Evolutionary conservation across 345 rosid species (phyloP).

Genomic region (Pistacia vera): DNA sequence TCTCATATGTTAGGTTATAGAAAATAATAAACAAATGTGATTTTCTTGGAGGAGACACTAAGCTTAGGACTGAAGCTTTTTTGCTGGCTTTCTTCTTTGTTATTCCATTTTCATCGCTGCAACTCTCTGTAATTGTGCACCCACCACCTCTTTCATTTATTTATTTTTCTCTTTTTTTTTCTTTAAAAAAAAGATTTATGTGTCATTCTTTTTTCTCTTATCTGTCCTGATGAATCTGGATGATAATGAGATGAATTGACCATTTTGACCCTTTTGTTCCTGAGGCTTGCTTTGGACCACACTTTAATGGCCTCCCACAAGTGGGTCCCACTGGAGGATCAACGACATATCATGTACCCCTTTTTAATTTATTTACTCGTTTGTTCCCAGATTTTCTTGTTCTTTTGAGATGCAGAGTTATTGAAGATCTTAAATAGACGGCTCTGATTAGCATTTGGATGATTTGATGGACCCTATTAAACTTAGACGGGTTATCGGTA

Average conservation of each 20-base stretch:
- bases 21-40: not conserved
- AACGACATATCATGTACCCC: not conserved
- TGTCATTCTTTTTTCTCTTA: not conserved
- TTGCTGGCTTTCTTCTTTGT: conserved; percentile 14
- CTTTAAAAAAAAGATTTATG: not conserved
- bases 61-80: conserved; percentile 21
- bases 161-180: not conserved
- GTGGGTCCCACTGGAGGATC: conserved; percentile 7
- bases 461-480: not conserved
- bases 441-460: not conserved
- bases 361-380: not conserved
- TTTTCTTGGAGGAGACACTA: conserved; percentile 3
- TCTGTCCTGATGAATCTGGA: too few species aligned
- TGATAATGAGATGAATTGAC: conserved; percentile 4
- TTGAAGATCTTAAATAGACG: not conserved
- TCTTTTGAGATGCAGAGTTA: not conserved
- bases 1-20: not conserved
- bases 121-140: conserved; percentile 20
- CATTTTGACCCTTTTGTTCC: not conserved
- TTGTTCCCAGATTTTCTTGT: not conserved
- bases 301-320: not conserved
- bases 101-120: conserved; percentile 26
- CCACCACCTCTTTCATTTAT: not conserved
- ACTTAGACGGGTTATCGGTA: too few species aligned
- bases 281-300: not conserved